A percentile compares a stretch with the other conserved stretches of the same genome.
Evolutionary conservation across 257 asterid genomes (phyloP).

Genomic region (Solanum etuberosum): DNA sequence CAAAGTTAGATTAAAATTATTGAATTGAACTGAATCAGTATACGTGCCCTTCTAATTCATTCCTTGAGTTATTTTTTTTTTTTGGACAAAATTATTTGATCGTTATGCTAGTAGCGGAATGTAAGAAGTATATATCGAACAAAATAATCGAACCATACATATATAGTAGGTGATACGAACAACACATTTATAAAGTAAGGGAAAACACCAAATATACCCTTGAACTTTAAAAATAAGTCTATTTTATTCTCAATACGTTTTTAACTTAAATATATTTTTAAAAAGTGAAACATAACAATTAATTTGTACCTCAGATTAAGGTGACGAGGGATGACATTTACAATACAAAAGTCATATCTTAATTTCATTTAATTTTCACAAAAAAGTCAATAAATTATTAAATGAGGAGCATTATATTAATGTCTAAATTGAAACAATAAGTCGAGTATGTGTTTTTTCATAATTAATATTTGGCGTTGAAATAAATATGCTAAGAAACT

Average conservation of each 20-base stretch:
- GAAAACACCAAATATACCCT: not conserved
- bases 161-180: not conserved
- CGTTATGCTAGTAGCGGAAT: rapidly evolving
- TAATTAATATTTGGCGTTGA: not conserved
- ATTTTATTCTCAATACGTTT: not conserved
- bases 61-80: rapidly evolving
- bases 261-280: not conserved
- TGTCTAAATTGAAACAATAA: not conserved
- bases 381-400: not conserved
- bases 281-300: not conserved
- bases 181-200: not conserved
- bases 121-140: not conserved
- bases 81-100: not conserved
- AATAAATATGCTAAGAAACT: not conserved
- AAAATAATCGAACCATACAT: not conserved
- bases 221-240: not conserved
- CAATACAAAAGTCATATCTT: not conserved
- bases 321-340: not conserved
- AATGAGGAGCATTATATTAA: not conserved
- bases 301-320: not conserved
- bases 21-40: not conserved
- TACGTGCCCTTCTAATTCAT: not conserved
- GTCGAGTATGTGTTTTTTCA: not conserved
- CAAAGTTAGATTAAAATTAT: not conserved
- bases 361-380: not conserved